These are phyloP conservation scores for Vicia faba DNA, from an alignment of 306 rosid species.

Conservation along the genomic window DNA sequence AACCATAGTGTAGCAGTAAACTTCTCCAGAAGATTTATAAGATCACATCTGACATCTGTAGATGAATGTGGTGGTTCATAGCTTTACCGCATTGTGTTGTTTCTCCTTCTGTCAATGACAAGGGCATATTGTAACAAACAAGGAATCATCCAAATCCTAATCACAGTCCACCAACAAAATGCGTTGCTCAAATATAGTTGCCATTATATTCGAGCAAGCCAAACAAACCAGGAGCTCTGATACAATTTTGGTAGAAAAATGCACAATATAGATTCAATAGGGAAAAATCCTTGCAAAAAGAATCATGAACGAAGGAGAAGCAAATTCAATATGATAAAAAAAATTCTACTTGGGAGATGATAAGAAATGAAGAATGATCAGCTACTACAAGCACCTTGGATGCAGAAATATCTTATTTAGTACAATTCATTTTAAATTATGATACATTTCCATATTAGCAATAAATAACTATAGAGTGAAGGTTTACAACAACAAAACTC, in stretches of 20 bases:
- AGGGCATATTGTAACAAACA: background rate
- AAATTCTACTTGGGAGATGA: too few species aligned
- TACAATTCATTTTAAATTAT: too few species aligned
- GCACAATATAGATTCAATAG: too few species aligned
- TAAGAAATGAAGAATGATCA: too few species aligned
- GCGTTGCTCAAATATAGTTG: background rate
- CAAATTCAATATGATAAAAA: too few species aligned
- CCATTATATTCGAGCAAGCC: background rate
- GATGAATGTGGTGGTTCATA: background rate
- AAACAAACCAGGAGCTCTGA: too few species aligned
- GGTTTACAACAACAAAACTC: constrained; percentile 11
- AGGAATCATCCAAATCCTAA: background rate
- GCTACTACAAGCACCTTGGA: too few species aligned
- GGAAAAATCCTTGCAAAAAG: too few species aligned
- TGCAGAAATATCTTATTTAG: background rate
- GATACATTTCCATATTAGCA: too few species aligned
- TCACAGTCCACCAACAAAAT: background rate
- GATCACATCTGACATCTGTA: too few species aligned
- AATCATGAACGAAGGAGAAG: background rate
- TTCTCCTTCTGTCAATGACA: background rate
- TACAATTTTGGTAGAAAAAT: too few species aligned
- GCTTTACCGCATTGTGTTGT: background rate
- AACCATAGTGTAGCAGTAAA: background rate
- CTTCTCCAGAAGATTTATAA: background rate
- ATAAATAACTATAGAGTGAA: background rate